Evolutionary conservation across 2,329 filamentous ascomycete genomes (phyloP).

Genomic region (Colletotrichum eremochloae): DNA sequence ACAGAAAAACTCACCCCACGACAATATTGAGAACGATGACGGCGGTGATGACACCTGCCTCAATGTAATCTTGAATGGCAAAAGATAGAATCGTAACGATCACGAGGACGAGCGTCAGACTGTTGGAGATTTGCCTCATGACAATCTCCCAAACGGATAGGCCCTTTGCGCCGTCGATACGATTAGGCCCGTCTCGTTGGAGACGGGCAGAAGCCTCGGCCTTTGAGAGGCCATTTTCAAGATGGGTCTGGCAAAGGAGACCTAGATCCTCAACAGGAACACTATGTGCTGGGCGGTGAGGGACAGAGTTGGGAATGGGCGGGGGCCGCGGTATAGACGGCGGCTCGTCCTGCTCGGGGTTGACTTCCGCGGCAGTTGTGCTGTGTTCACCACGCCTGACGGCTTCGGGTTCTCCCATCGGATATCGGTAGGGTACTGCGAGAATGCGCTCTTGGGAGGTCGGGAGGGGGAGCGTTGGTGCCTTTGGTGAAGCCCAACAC

Average conservation of each 20-base stretch:
- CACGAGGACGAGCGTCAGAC: constrained; percentile 80
- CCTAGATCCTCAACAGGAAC: constrained; percentile 47
- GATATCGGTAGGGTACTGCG: constrained; percentile 42
- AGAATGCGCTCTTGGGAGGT: constrained; percentile 24
- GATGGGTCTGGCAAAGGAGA: constrained; percentile 56
- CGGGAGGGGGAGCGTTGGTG: constrained; percentile 27
- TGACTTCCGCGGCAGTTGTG: constrained; percentile 44
- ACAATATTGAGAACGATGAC: constrained; percentile 77
- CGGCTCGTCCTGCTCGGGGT: constrained; percentile 44
- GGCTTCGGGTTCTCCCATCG: constrained; percentile 45
- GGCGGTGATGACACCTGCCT: constrained; percentile 73
- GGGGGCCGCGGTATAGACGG: constrained; percentile 42
- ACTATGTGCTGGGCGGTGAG: constrained; percentile 46
- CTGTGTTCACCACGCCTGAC: constrained; percentile 44
- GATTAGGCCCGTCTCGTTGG: constrained; percentile 76
- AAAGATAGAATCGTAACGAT: constrained; percentile 80
- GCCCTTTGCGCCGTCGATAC: constrained; percentile 78
- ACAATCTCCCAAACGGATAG: constrained; percentile 82
- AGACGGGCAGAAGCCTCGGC: constrained; percentile 76
- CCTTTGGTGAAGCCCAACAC: constrained; percentile 36
- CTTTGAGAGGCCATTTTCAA: constrained; percentile 71
- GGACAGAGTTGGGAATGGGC: constrained; percentile 37
- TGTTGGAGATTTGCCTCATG: constrained; percentile 82
- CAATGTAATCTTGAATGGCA: constrained; percentile 74
- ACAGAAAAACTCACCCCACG: constrained; percentile 65